These are phyloP conservation scores for Cyamopsis tetragonoloba DNA, from an alignment of 306 rosid species.

Conservation along the genomic window DNA sequence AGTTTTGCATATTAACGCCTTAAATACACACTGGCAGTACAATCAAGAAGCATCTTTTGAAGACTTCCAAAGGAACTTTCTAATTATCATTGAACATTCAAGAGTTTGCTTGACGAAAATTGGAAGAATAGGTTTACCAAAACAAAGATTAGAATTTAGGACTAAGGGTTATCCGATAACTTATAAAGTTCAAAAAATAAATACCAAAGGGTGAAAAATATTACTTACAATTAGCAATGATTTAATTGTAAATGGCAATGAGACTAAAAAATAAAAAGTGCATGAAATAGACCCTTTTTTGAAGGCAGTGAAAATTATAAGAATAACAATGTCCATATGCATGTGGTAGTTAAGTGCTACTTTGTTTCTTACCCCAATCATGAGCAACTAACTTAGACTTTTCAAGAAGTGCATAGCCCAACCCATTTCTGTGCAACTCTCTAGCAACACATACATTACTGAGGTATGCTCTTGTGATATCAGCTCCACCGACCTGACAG, in stretches of 20 bases:
- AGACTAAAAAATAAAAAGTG: not conserved
- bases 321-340: not conserved
- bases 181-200: constrained; percentile 1
- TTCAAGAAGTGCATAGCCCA: constrained; percentile 68
- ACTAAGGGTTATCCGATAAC: not conserved
- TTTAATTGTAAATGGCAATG: not conserved
- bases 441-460: constrained; percentile 91
- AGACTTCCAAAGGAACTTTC: not conserved
- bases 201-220: not conserved
- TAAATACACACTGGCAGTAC: not conserved
- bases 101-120: not conserved
- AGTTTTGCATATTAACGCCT: not conserved
- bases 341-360: not conserved
- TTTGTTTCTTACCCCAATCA: constrained; percentile 69
- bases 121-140: not conserved
- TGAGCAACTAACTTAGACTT: constrained; percentile 76
- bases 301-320: not conserved
- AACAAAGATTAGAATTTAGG: not conserved
- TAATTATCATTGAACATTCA: not conserved
- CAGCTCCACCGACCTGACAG: constrained; percentile 60
- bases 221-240: not conserved
- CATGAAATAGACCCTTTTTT: not conserved
- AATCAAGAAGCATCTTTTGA: not conserved
- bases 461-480: constrained; percentile 85
- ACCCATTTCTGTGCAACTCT: constrained; percentile 78